Evolutionary conservation across 2,329 filamentous ascomycete genomes (phyloP), one percentile per base, ranked within the genome.

Genomic region (Verticillium isaacii): DNA sequence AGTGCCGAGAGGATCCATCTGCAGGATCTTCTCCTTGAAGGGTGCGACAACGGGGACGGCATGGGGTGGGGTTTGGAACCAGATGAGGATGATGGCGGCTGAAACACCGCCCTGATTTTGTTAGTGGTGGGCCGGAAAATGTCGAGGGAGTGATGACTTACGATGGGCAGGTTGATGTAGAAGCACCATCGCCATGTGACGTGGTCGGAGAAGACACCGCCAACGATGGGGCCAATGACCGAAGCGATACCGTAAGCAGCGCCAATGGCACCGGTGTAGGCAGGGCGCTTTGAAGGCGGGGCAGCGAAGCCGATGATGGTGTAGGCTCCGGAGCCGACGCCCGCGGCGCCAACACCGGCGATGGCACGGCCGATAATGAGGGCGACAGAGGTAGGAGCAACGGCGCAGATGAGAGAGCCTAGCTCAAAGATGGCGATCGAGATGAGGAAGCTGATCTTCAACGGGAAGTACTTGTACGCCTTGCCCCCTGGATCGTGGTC

Each of bases 331-430:
- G 78, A 79, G 66, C 82, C 81, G 60, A 85, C 69, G 14, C 80
- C 84, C 15, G 83, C 78, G 7, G 79, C 79, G 1, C 76, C 74
- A 32, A 82, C 73, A 45, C 76, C 77, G 12, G 78, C 75, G 37
- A 83, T 80, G 61, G 82, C 82, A 58, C 82, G 80, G 59, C 82
- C 82, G 66, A 79, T 78, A 62, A 85, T 81, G 32, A 83, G 78
- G 57, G 81, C 73, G 41, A 76, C 76, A 34, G 80, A 77, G 64
- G 77, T 77, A 61, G 78, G 78, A 5, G 80, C 78, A 64, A 82
- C 74, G 41, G 70, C 74, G 66, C 84, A 86, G 62, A 87, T 75
- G 32, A 83, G 69, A 37, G 77, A 80, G 19, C 85, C 84, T 5
- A 85, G 61, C 68, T 85, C 83, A 61, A 88, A 85, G 61, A 85